phyloP scores from a whole-genome alignment of 2,329 filamentous ascomycete genomes.

The Trichoderma gracile region DNA sequence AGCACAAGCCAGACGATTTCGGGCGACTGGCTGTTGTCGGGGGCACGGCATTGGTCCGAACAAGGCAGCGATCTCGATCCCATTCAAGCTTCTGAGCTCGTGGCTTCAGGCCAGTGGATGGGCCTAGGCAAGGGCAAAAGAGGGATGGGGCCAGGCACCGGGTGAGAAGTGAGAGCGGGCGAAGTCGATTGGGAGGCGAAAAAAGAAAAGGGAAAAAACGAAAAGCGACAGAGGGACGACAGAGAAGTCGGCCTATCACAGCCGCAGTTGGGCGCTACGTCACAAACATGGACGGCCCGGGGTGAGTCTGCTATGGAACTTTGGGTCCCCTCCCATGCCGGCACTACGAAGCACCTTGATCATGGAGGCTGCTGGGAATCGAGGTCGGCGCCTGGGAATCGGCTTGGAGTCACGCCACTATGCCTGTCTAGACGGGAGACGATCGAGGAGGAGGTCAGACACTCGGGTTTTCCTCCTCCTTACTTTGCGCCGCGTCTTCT shows the following conservation, averaged over 20 bases:
- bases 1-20: conserved; percentile 3
- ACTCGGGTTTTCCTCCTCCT: background rate
- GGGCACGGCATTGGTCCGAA: conserved; percentile 20
- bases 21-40: conserved; percentile 15
- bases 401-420: conserved; percentile 26
- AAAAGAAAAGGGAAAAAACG: background rate
- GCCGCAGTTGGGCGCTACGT: conserved; percentile 27
- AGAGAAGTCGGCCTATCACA: conserved; percentile 7
- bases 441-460: conserved; percentile 10
- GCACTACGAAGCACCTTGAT: conserved; percentile 21
- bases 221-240: no score
- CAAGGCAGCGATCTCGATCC: conserved; percentile 35
- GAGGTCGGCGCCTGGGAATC: conserved; percentile 37
- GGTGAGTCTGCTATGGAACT: conserved; percentile 33
- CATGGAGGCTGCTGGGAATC: conserved; percentile 31
- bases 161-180: background rate
- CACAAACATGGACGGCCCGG: conserved; percentile 10
- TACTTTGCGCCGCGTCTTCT: background rate
- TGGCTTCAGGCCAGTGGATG: conserved; percentile 23
- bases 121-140: conserved; percentile 20
- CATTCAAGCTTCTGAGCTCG: conserved; percentile 27
- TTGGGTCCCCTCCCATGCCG: conserved; percentile 30
- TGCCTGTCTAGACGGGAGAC: background rate
- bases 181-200: conserved; percentile 5
- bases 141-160: conserved; percentile 25